Evolutionary conservation across 2,329 filamentous ascomycete species (phyloP).

Genomic region (Cladosporium oxysporum): DNA sequence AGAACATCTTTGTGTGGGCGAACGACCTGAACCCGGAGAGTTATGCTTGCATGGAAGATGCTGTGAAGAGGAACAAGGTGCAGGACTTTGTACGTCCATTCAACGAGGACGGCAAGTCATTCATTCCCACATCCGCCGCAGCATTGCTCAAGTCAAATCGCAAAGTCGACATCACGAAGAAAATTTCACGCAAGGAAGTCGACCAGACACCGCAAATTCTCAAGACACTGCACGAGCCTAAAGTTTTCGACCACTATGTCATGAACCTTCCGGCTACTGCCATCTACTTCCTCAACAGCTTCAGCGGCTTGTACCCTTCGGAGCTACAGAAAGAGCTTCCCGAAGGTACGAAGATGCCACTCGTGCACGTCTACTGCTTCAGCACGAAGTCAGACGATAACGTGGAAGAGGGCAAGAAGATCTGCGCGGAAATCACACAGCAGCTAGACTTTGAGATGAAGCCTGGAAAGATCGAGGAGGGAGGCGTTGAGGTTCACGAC

Average conservation of each 20-base stretch:
- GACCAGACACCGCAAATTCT: conserved; percentile 37
- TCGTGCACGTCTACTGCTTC: conserved; percentile 96
- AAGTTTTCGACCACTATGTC: conserved; percentile 85
- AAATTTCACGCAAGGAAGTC: conserved; percentile 33
- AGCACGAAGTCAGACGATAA: conserved; percentile 78
- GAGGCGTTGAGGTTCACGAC: conserved; percentile 58
- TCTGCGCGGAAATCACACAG: conserved; percentile 66
- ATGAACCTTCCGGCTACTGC: conserved; percentile 96
- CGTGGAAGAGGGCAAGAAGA: conserved; percentile 57
- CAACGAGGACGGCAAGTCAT: conserved; percentile 78
- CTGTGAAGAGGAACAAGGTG: conserved; percentile 76
- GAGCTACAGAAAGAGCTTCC: conserved; percentile 29
- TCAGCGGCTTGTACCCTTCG: conserved; percentile 72
- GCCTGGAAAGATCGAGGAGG: conserved; percentile 53
- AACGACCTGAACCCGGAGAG: conserved; percentile 97
- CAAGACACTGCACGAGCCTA: conserved; percentile 58
- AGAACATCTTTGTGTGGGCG: conserved; percentile 88
- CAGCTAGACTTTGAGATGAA: conserved; percentile 62
- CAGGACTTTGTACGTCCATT: conserved; percentile 72
- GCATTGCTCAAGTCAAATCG: conserved; percentile 56
- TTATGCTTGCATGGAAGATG: conserved; percentile 69
- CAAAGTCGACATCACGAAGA: conserved; percentile 46
- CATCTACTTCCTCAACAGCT: conserved; percentile 76
- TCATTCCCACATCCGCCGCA: conserved; percentile 72
- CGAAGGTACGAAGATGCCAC: conserved; percentile 59